These are phyloP conservation scores for Arabis hirsuta DNA, from an alignment of 345 rosid species.

Conservation along the genomic window DNA sequence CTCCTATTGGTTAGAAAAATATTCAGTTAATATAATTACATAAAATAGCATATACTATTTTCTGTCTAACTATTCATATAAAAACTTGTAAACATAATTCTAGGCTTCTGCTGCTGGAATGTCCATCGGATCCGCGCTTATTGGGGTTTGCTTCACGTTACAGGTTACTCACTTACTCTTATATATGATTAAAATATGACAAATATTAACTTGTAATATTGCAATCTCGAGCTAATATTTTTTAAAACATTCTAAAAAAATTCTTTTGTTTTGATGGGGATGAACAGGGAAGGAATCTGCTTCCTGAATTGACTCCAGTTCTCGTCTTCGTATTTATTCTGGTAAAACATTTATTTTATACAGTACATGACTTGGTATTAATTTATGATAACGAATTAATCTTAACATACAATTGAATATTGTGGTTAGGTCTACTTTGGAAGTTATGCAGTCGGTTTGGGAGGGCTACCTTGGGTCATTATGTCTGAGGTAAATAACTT, in stretches of 20 bases:
- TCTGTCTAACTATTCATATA: background rate
- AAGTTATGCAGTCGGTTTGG: constrained; percentile 45
- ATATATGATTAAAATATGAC: background rate
- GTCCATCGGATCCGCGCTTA: constrained; percentile 44
- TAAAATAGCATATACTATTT: background rate
- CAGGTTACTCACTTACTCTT: constrained; percentile 57
- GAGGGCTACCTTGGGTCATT: constrained; percentile 54
- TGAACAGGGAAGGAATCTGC: constrained; percentile 31
- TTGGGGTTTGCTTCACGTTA: constrained; percentile 54
- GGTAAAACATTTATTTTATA: constrained; percentile 19
- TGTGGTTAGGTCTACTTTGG: constrained; percentile 36
- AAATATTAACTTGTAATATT: no score
- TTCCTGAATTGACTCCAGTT: constrained; percentile 35
- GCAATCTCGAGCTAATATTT: constrained; percentile 3
- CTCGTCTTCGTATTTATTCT: constrained; percentile 26
- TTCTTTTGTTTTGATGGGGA: background rate
- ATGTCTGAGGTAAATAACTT: constrained; percentile 50
- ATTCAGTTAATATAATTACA: background rate
- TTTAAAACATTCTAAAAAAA: background rate
- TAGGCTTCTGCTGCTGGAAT: constrained; percentile 59
- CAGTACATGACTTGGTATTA: background rate
- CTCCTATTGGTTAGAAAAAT: constrained; percentile 53
- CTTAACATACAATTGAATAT: background rate
- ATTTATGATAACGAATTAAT: background rate
- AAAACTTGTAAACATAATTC: background rate